These are phyloP conservation scores for Dioszegia crocea DNA, from an alignment of 768 basidiomycete species.

Conservation along the genomic window DNA sequence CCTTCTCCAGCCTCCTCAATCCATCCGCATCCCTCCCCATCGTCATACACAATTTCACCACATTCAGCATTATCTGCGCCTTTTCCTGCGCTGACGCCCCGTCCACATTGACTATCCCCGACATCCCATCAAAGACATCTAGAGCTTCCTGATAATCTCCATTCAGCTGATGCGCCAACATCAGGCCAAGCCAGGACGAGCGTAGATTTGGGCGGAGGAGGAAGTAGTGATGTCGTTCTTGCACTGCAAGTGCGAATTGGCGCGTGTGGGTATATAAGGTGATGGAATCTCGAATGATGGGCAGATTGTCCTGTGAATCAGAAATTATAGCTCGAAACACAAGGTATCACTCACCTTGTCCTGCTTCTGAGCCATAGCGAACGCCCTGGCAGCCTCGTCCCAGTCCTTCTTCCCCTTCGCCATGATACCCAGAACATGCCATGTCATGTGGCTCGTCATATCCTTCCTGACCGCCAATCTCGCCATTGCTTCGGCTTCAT, in stretches of 20 bases:
- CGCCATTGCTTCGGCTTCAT: slow-evolving; percentile 55
- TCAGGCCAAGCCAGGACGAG: slow-evolving; percentile 82
- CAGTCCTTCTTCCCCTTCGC: slow-evolving; percentile 93
- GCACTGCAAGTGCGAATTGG: slow-evolving; percentile 69
- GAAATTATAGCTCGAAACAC: not conserved
- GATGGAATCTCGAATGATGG: slow-evolving; percentile 85
- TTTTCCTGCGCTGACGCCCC: slow-evolving; percentile 40
- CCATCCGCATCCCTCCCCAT: slow-evolving; percentile 40
- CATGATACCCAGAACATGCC: slow-evolving; percentile 96
- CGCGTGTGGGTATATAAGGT: slow-evolving; percentile 83
- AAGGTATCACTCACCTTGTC: slow-evolving; percentile 64
- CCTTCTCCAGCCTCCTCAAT: slow-evolving; percentile 34
- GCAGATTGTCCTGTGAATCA: slow-evolving; percentile 70
- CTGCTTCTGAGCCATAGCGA: slow-evolving; percentile 78
- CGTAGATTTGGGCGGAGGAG: slow-evolving; percentile 74
- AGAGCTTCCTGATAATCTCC: slow-evolving; percentile 68
- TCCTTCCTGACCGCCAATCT: slow-evolving; percentile 48
- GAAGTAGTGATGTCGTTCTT: slow-evolving; percentile 76
- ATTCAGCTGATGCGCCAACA: slow-evolving; percentile 81
- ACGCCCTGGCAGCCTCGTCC: slow-evolving; percentile 88
- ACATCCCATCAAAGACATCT: slow-evolving; percentile 68
- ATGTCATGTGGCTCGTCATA: slow-evolving; percentile 76
- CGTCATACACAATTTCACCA: slow-evolving; percentile 42
- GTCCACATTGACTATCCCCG: slow-evolving; percentile 66
- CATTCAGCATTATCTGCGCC: slow-evolving; percentile 38